Evolutionary conservation across 1,284 basidiomycete genomes (phyloP).

Genomic region (Pascua guehoae): DNA sequence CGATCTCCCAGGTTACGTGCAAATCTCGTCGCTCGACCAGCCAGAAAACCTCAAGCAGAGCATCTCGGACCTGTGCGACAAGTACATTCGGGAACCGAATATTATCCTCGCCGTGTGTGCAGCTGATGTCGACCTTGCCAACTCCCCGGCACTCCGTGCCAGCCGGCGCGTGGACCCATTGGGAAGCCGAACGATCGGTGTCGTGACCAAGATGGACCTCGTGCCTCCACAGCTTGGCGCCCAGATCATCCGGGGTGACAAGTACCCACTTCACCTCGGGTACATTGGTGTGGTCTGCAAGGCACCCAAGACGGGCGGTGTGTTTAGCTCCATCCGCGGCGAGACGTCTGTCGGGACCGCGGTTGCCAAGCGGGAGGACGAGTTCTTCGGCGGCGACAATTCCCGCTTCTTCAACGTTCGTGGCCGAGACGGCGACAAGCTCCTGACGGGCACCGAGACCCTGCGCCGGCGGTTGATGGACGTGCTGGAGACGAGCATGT

Average conservation of each 20-base stretch:
- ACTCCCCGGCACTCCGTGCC: constrained; percentile 90
- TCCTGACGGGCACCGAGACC: constrained; percentile 87
- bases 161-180: constrained; percentile 91
- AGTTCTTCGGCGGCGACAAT: constrained; percentile 72
- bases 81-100: constrained; percentile 96
- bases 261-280: constrained; percentile 95
- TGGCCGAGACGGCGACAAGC: constrained; percentile 37
- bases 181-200: constrained; percentile 91
- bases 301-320: constrained; percentile 48
- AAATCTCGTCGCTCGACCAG: constrained; percentile 91
- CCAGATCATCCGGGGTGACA: constrained; percentile 76
- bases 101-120: constrained; percentile 97
- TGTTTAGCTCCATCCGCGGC: constrained; percentile 47
- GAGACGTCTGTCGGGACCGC: constrained; percentile 53
- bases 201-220: constrained; percentile 98
- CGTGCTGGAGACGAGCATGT: constrained; percentile 95
- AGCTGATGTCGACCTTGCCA: constrained; percentile 96
- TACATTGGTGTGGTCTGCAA: constrained; percentile 98
- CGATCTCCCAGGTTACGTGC: constrained; percentile 95
- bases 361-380: constrained; percentile 67
- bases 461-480: constrained; percentile 88
- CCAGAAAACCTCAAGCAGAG: constrained; percentile 92
- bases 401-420: constrained; percentile 57
- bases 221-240: constrained; percentile 81
- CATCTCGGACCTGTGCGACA: constrained; percentile 83